phyloP scores from a whole-genome alignment of 2,329 filamentous ascomycete genomes.

The Cordyceps sp. region DNA sequence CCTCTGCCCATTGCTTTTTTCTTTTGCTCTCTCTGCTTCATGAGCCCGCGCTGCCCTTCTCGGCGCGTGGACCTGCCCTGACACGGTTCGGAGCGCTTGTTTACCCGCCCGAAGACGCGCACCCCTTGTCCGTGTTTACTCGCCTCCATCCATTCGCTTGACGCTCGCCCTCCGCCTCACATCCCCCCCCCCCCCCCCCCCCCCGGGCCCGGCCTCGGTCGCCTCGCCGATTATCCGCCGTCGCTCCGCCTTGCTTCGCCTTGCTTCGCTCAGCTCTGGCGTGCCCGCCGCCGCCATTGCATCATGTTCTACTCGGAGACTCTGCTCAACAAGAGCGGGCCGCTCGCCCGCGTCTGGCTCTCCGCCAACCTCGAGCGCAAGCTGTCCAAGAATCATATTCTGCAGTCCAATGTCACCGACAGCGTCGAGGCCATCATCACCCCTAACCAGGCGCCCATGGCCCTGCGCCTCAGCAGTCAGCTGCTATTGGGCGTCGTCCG shows the following conservation, averaged over 20 bases:
- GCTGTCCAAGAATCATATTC: conserved; percentile 87
- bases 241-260: no score
- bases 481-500: conserved; percentile 87
- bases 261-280: neutral
- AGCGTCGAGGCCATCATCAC: conserved; percentile 93
- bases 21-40: conserved; percentile 7
- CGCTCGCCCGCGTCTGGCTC: conserved; percentile 92
- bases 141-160: conserved; percentile 8
- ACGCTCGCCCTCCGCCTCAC: conserved; percentile 1
- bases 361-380: conserved; percentile 98
- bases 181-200: neutral
- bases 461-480: conserved; percentile 83
- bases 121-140: conserved; percentile 15
- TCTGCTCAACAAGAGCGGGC: conserved; percentile 89
- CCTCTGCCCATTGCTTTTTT: conserved; percentile 8
- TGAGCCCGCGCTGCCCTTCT: conserved; percentile 11
- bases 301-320: conserved; percentile 97
- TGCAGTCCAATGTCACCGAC: conserved; percentile 87
- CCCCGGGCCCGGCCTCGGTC: neutral
- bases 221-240: no score
- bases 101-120: conserved; percentile 10
- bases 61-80: conserved; percentile 13
- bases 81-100: conserved; percentile 15
- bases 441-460: conserved; percentile 85
- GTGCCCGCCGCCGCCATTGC: conserved; percentile 8